Percentiles rank a stretch among this genome's conserved stretches.
These are phyloP conservation scores for Naganishia liquefaciens DNA, from an alignment of 1,284 basidiomycete genomes.

Conservation along the genomic window DNA sequence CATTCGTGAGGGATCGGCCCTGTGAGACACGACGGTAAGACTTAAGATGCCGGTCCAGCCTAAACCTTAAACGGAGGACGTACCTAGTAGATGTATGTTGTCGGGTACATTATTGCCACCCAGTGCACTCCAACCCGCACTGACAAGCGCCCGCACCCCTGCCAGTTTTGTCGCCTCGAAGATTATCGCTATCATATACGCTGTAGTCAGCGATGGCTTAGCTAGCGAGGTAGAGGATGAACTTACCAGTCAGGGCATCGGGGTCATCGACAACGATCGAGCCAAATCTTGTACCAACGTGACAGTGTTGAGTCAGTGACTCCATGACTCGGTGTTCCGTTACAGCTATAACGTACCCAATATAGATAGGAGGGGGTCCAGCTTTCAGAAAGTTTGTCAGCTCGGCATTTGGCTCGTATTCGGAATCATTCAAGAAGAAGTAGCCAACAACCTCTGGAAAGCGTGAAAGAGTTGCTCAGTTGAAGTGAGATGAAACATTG, in stretches of 20 bases:
- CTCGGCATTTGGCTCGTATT: slow-evolving; percentile 58
- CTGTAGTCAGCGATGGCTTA: slow-evolving; percentile 33
- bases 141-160: slow-evolving; percentile 63
- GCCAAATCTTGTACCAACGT: slow-evolving; percentile 60
- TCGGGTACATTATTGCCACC: slow-evolving; percentile 58
- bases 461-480: neutral
- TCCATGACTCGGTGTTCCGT: neutral
- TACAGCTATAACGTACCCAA: slow-evolving; percentile 56
- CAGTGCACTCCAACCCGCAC: slow-evolving; percentile 66
- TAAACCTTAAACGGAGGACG: neutral
- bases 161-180: slow-evolving; percentile 62
- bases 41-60: neutral
- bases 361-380: slow-evolving; percentile 64
- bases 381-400: slow-evolving; percentile 58
- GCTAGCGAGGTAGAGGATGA: neutral
- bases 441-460: slow-evolving; percentile 64
- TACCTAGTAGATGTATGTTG: slow-evolving; percentile 61
- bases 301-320: neutral
- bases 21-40: neutral
- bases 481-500: neutral
- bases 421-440: slow-evolving; percentile 62
- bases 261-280: slow-evolving; percentile 67
- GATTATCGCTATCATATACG: slow-evolving; percentile 54
- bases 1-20: slow-evolving; percentile 70
- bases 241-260: slow-evolving; percentile 59